These are phyloP conservation scores for Crithidia fasciculata DNA, from an alignment of 208 protist species.

Conservation along the genomic window DNA sequence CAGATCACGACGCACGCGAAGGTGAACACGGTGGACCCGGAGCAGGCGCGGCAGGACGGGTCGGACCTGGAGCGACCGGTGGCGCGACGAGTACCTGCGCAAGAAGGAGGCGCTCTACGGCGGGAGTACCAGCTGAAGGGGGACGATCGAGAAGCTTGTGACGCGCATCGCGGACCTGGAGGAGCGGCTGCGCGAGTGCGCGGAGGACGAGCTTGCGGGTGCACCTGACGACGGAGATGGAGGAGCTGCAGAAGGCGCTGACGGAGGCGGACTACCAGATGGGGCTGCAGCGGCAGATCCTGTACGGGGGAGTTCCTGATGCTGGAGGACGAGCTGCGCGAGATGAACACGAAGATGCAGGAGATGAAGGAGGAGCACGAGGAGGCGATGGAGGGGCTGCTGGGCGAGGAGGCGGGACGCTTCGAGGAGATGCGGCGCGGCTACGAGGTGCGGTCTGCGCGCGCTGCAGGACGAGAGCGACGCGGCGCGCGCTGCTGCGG, in stretches of 20 bases:
- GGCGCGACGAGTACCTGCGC: slow-evolving; percentile 67
- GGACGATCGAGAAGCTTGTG: slow-evolving; percentile 65
- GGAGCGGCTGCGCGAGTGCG: slow-evolving; percentile 43
- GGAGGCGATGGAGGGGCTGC: slow-evolving; percentile 62
- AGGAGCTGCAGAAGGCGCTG: slow-evolving; percentile 59
- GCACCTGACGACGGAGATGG: slow-evolving; percentile 67
- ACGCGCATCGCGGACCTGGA: slow-evolving; percentile 71
- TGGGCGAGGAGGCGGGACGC: slow-evolving; percentile 55
- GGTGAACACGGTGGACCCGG: slow-evolving; percentile 72
- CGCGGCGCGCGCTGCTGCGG: slow-evolving; percentile 14
- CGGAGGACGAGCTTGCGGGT: slow-evolving; percentile 62
- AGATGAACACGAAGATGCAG: slow-evolving; percentile 74
- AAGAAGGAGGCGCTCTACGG: slow-evolving; percentile 80
- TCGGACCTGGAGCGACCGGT: slow-evolving; percentile 46
- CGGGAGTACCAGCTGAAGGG: slow-evolving; percentile 73
- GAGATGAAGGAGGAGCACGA: slow-evolving; percentile 78
- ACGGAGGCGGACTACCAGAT: slow-evolving; percentile 68
- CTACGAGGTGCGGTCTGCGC: slow-evolving; percentile 41
- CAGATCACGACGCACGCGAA: slow-evolving; percentile 82
- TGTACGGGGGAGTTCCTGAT: slow-evolving; percentile 71
- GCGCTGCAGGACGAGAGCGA: slow-evolving; percentile 29
- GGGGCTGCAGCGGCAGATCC: slow-evolving; percentile 62
- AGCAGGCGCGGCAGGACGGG: slow-evolving; percentile 40
- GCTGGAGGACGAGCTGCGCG: slow-evolving; percentile 68
- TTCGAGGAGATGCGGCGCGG: slow-evolving; percentile 46